phyloP scores from a whole-genome alignment of 2,329 filamentous ascomycete genomes.

The Balansia obtecta region DNA sequence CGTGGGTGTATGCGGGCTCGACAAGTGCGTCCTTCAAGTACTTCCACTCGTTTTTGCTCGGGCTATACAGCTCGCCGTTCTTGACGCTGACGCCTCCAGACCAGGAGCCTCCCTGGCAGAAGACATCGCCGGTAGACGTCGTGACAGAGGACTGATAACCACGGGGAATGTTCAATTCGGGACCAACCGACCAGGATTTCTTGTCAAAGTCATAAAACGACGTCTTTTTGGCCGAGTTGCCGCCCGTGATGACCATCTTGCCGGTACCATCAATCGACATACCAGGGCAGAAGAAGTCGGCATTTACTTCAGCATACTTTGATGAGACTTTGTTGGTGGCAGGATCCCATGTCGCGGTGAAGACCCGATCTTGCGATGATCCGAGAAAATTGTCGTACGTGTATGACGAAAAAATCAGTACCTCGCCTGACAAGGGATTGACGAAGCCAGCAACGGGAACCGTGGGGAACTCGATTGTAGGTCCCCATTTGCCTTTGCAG shows the following conservation, averaged over 20 bases:
- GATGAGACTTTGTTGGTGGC: conserved; percentile 11
- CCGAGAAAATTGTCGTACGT: conserved; percentile 8
- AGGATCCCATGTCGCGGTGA: conserved; percentile 11
- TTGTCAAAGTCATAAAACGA: conserved; percentile 32
- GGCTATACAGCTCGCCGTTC: conserved; percentile 43
- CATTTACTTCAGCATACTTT: conserved; percentile 17
- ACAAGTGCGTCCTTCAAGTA: conserved; percentile 28
- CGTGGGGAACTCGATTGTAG: conserved; percentile 23
- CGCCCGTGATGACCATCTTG: conserved; percentile 40
- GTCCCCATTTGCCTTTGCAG: conserved; percentile 19
- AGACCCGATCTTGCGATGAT: conserved; percentile 7
- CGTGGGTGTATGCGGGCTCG: conserved; percentile 36
- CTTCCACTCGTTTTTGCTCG: conserved; percentile 32
- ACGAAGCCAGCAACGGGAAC: conserved; percentile 16
- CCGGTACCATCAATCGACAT: conserved; percentile 30
- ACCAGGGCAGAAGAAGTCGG: conserved; percentile 45
- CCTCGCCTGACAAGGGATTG: conserved; percentile 2
- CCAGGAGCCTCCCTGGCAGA: conserved; percentile 44
- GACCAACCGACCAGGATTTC: conserved; percentile 25
- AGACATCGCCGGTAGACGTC: conserved; percentile 39
- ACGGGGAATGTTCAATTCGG: conserved; percentile 31
- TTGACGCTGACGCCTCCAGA: conserved; percentile 36
- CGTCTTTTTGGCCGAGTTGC: conserved; percentile 33
- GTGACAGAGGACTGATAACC: conserved; percentile 41
- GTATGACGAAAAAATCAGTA: conserved; percentile 8